Percentiles rank a stretch among this genome's conserved stretches.
These are phyloP conservation scores for Monilinia polystroma DNA, from an alignment of 2,329 filamentous ascomycete species.

Conservation along the genomic window DNA sequence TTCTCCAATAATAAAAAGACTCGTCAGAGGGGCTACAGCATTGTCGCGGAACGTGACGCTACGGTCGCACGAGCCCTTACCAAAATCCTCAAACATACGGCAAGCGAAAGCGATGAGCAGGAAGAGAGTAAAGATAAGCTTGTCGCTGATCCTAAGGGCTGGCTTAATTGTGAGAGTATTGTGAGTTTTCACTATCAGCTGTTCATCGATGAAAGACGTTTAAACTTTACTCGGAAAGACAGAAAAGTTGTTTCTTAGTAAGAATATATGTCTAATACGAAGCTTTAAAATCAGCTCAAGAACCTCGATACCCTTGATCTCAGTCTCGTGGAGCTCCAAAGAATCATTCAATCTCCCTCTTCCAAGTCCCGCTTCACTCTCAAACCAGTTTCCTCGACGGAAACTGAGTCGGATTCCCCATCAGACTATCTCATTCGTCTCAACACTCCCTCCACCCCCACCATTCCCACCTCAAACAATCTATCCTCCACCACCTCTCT, in stretches of 20 bases:
- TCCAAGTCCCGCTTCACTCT: slow-evolving; percentile 44
- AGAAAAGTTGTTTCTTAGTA: not conserved
- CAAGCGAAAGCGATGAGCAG: slow-evolving; percentile 41
- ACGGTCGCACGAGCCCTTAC: slow-evolving; percentile 45
- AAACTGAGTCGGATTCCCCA: not conserved
- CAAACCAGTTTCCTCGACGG: slow-evolving; percentile 38
- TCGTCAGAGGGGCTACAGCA: slow-evolving; percentile 44
- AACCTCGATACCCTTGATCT: slow-evolving; percentile 39
- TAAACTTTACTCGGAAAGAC: not conserved
- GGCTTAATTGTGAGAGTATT: slow-evolving; percentile 44
- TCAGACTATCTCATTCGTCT: slow-evolving; percentile 43
- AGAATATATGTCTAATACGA: slow-evolving; percentile 42
- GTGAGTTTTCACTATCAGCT: slow-evolving; percentile 37
- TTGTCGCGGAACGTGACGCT: slow-evolving; percentile 45
- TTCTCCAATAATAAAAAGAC: slow-evolving; percentile 39
- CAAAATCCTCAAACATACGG: slow-evolving; percentile 45
- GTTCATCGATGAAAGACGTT: not conserved
- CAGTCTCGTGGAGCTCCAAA: slow-evolving; percentile 42
- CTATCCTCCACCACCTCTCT: slow-evolving; percentile 33
- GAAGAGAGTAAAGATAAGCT: slow-evolving; percentile 43
- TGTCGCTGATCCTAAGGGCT: slow-evolving; percentile 44
- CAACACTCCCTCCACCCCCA: slow-evolving; percentile 30
- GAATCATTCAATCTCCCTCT: slow-evolving; percentile 39
- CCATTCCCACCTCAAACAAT: slow-evolving; percentile 27
- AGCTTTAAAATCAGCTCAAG: slow-evolving; percentile 11